Conservation (phyloP, 371 early-diverging fungal genomes). For the Syncephalastrum sp. region DNA sequence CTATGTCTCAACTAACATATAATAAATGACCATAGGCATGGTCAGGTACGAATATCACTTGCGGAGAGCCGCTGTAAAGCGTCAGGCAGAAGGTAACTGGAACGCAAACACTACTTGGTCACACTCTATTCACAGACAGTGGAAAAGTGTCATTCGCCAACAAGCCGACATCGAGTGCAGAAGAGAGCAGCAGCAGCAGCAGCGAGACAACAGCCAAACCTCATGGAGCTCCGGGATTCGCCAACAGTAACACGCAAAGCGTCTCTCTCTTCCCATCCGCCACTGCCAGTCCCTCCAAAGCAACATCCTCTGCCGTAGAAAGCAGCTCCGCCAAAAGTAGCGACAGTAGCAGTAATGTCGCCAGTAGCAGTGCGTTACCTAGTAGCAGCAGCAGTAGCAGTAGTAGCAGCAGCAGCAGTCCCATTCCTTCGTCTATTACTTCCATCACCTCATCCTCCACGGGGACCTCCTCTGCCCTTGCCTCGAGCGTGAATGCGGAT, state of each 20-base stretch:
- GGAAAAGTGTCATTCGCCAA: too few species aligned
- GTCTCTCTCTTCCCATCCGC: constrained; percentile 4
- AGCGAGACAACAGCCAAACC: too few species aligned
- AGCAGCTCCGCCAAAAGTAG: constrained; percentile 1
- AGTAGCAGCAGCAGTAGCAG: background rate
- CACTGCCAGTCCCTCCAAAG: background rate
- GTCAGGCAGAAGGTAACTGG: constrained; percentile 1
- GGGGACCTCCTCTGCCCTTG: background rate
- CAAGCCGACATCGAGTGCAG: too few species aligned
- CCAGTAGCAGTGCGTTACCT: background rate
- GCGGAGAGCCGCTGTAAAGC: constrained; percentile 1
- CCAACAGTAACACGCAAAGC: background rate
- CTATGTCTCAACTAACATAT: too few species aligned
- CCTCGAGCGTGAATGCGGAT: background rate
- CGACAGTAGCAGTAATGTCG: background rate
- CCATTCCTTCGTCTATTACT: background rate
- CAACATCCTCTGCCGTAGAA: background rate
- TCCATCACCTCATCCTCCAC: constrained; percentile 2
- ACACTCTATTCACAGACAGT: too few species aligned
- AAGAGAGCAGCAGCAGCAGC: too few species aligned
- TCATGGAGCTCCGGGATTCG: too few species aligned
- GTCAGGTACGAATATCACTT: background rate
- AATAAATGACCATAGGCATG: background rate
- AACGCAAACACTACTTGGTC: too few species aligned
- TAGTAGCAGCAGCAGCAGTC: background rate